phyloP scores from a whole-genome alignment of 78 protist species.

The Dictyostelium brefeldianum region DNA sequence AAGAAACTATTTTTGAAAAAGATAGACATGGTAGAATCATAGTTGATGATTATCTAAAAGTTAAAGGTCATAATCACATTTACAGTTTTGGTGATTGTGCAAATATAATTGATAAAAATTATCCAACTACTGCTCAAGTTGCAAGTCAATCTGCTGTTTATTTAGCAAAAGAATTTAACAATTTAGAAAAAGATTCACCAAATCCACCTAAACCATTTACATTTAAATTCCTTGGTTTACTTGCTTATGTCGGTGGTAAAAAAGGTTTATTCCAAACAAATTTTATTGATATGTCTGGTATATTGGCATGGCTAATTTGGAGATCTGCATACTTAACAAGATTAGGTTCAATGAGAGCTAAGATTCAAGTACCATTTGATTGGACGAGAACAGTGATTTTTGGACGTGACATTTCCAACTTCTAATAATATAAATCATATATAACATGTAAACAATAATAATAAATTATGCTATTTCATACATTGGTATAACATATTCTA shows the following conservation, averaged over 20 bases:
- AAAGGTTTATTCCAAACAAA: constrained; percentile 39
- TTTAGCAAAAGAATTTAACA: constrained; percentile 74
- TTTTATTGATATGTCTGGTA: constrained; percentile 61
- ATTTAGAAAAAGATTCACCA: not conserved
- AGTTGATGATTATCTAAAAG: constrained; percentile 38
- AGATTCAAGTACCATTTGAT: constrained; percentile 81
- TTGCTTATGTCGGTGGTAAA: constrained; percentile 86
- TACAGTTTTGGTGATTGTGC: constrained; percentile 90
- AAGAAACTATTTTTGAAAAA: not conserved
- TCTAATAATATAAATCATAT: too few species aligned
- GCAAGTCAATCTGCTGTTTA: constrained; percentile 85
- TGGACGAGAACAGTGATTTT: constrained; percentile 67
- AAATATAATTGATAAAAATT: not conserved
- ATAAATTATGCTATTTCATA: too few species aligned
- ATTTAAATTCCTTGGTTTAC: constrained; percentile 75
- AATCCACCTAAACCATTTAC: constrained; percentile 18
- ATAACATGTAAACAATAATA: too few species aligned
- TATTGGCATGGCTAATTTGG: constrained; percentile 84
- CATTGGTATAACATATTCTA: too few species aligned
- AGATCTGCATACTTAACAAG: constrained; percentile 89
- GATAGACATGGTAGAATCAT: constrained; percentile 55
- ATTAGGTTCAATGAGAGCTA: constrained; percentile 67
- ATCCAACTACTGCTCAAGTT: constrained; percentile 88
- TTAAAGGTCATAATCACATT: constrained; percentile 24
- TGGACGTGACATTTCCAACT: constrained; percentile 48